Percentiles rank a stretch among this genome's conserved stretches.
Conservation (phyloP, 176 grass and related monocot species). For the Zea luxurians region DNA sequence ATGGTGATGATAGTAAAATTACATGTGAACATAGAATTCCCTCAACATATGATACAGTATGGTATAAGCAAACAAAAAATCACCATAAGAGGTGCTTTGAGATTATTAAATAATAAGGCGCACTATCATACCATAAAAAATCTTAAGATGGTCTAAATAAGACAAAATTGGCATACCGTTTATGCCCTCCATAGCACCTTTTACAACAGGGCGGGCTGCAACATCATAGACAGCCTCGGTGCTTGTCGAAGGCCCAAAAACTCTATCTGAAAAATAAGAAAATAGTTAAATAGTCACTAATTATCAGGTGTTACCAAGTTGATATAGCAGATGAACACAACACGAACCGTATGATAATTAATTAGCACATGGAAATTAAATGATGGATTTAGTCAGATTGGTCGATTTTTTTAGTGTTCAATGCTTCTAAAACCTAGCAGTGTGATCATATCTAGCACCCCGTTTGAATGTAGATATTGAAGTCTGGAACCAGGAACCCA, state of each 20-base stretch:
- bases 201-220: constrained; percentile 88
- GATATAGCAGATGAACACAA: constrained; percentile 9
- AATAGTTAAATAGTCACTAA: constrained; percentile 9
- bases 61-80: neutral
- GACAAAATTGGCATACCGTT: constrained; percentile 61
- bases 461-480: too few relatives aligned
- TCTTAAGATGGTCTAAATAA: constrained; percentile 6
- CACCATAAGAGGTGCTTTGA: neutral
- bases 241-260: constrained; percentile 76
- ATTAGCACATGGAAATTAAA: neutral
- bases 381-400: constrained; percentile 14
- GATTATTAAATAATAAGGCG: neutral
- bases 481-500: too few relatives aligned
- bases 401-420: neutral
- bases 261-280: constrained; percentile 68
- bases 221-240: constrained; percentile 92
- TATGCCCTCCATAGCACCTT: constrained; percentile 97
- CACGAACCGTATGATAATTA: neutral
- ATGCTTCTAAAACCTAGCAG: neutral
- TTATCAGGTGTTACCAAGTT: constrained; percentile 30
- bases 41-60: neutral
- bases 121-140: constrained; percentile 13
- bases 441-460: neutral
- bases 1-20: constrained; percentile 19
- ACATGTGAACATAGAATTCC: constrained; percentile 19